Conservation (phyloP, 1,284 basidiomycete species). For the Cryptococcus depauperatus region DNA sequence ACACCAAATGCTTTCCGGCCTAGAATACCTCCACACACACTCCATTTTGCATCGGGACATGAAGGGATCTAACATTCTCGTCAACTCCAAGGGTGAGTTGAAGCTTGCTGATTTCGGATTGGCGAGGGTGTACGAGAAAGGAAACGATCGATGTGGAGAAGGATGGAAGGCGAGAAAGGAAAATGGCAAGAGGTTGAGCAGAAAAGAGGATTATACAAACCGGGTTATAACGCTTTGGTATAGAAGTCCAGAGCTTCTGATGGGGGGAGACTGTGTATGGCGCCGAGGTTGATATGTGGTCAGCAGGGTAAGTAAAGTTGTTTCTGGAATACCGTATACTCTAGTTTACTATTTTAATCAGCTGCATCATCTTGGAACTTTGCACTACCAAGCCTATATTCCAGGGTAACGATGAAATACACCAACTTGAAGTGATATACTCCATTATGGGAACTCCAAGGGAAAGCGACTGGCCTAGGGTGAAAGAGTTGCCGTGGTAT, state of each 20-base stretch:
- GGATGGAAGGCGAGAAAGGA: too few species aligned
- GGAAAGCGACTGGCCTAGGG: slow-evolving; percentile 70
- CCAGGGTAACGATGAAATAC: slow-evolving; percentile 93
- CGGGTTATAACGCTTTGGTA: slow-evolving; percentile 99
- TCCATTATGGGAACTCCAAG: slow-evolving; percentile 82
- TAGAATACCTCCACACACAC: slow-evolving; percentile 89
- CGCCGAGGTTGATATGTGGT: slow-evolving; percentile 99
- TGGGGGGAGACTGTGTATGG: slow-evolving; percentile 96
- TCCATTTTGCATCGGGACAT: slow-evolving; percentile 96
- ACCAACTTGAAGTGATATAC: slow-evolving; percentile 90
- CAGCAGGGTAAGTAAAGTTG: slow-evolving; percentile 69
- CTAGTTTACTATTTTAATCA: too few species aligned
- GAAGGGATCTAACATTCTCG: slow-evolving; percentile 96
- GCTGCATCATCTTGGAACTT: slow-evolving; percentile 98
- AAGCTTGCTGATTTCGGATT: slow-evolving; percentile 97
- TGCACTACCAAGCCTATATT: slow-evolving; percentile 92
- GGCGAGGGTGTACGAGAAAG: slow-evolving; percentile 92
- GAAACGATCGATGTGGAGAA: too few species aligned
- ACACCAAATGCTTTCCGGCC: slow-evolving; percentile 84
- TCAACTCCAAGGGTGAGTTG: slow-evolving; percentile 84
- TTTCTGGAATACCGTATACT: too few species aligned
- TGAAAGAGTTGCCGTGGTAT: slow-evolving; percentile 88
- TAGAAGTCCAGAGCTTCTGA: slow-evolving; percentile 86
- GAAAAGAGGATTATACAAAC: slow-evolving; percentile 91
- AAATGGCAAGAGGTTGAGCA: slow-evolving; percentile 19